Percentiles rank a stretch among this genome's conserved stretches.
Evolutionary conservation across 768 basidiomycete genomes (phyloP).

Genomic region (Pisolithus sp.): DNA sequence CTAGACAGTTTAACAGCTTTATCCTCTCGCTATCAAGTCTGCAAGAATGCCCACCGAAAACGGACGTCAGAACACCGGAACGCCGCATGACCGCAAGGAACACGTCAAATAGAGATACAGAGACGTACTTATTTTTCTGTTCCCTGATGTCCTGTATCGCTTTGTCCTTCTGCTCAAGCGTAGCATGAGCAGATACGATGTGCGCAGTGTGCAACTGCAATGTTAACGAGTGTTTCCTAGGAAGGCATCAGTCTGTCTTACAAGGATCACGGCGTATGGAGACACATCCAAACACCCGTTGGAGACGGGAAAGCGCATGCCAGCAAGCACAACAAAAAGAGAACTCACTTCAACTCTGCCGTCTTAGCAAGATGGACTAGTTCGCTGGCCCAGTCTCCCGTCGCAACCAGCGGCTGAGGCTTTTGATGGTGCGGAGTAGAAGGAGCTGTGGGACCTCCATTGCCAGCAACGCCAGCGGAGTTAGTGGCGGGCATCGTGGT

Average conservation of each 20-base stretch:
- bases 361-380: constrained; percentile 82
- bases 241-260: constrained; percentile 5
- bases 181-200: constrained; percentile 76
- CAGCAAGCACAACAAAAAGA: background rate
- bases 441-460: constrained; percentile 7
- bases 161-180: constrained; percentile 70
- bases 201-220: constrained; percentile 84
- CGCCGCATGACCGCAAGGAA: background rate
- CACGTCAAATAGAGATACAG: constrained; percentile 1
- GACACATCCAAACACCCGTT: background rate
- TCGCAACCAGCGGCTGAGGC: constrained; percentile 59
- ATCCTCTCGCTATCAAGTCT: constrained; percentile 74
- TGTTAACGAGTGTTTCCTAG: constrained; percentile 76
- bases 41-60: constrained; percentile 1
- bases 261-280: background rate
- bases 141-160: constrained; percentile 76
- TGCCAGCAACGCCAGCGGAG: background rate
- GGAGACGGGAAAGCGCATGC: no score
- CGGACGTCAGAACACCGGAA: constrained; percentile 12
- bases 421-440: constrained; percentile 16
- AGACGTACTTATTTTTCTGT: constrained; percentile 74
- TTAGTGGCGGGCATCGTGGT: background rate
- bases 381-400: constrained; percentile 84
- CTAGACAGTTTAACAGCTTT: constrained; percentile 58
- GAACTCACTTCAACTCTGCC: constrained; percentile 77